These are phyloP conservation scores for Penicillium bialowiezense DNA, from an alignment of 495 filamentous ascomycete genomes.

Conservation along the genomic window DNA sequence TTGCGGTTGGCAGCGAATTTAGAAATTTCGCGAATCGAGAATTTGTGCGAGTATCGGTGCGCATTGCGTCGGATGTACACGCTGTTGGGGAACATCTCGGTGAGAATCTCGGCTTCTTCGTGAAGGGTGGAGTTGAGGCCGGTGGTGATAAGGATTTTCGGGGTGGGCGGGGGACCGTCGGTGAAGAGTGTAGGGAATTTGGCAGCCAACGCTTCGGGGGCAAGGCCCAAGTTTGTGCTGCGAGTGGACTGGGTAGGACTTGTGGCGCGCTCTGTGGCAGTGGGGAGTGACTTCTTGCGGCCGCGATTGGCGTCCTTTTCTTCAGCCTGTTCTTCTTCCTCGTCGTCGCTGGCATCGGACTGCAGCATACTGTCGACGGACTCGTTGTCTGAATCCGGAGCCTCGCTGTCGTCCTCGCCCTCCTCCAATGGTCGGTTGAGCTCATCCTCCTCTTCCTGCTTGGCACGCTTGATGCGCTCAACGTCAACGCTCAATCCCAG, in stretches of 20 bases:
- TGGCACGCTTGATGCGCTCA: slow-evolving; percentile 68
- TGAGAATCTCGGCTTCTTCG: slow-evolving; percentile 72
- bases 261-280: slow-evolving; percentile 53
- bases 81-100: slow-evolving; percentile 78
- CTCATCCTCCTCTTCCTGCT: slow-evolving; percentile 61
- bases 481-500: slow-evolving; percentile 76
- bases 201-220: slow-evolving; percentile 62
- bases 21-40: slow-evolving; percentile 84
- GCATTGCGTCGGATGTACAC: slow-evolving; percentile 81
- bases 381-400: slow-evolving; percentile 52
- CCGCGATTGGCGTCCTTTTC: slow-evolving; percentile 36
- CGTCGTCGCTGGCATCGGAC: slow-evolving; percentile 45
- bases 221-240: slow-evolving; percentile 69
- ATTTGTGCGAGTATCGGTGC: slow-evolving; percentile 78
- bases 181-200: slow-evolving; percentile 84
- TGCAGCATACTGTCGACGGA: slow-evolving; percentile 73
- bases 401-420: slow-evolving; percentile 36
- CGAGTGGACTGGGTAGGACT: slow-evolving; percentile 60
- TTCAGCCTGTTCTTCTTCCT: slow-evolving; percentile 40
- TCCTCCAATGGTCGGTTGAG: slow-evolving; percentile 35
- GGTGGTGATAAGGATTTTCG: slow-evolving; percentile 90
- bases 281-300: slow-evolving; percentile 37
- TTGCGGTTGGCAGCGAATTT: slow-evolving; percentile 76
- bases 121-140: slow-evolving; percentile 81
- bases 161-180: slow-evolving; percentile 50